Evolutionary conservation across 352 stramenopile genomes (phyloP), one percentile per base, ranked within the genome.

Genomic region (Globisporangium paroecandrum): DNA sequence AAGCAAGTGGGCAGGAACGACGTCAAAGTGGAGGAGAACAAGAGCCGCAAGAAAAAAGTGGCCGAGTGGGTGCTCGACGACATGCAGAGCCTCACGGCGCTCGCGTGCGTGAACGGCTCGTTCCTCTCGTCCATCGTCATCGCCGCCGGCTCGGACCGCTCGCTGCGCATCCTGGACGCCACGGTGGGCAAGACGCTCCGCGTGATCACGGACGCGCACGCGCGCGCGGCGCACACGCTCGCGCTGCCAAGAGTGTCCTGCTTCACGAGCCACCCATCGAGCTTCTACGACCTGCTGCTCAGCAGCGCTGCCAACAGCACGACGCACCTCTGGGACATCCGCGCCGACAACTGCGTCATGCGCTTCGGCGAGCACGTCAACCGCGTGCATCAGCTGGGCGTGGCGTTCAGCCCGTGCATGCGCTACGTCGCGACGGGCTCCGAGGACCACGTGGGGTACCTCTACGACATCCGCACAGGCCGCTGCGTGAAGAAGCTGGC

Each of bases 321-420:
- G 51, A 77, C 84, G 22, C 78, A 93, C 63, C 66, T 97, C 43
- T 97, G 90, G 89, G 89, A 97, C 71, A 84, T 97, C 58, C 84
- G 90, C 65, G 82, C 85, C 27, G 82, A 93, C 70, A 92, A 94
- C 46, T 92, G 85, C 67, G 84, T 94, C 62, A 90, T 95, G 79
- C 85, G 78, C 54, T 94, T 97, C 57, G 71, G 75, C 38, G 85
- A 94, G 64, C 90, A 97, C 69, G 71, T 87, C 20, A 96, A 97
- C 74, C 85, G 87, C 60, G 83, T 93, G 18, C 89, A 97, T 32
- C 66, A 71, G 5, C 61, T 96, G 1, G 83, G 84, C 7, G 69
- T 84, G 38, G 77, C 83, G 15, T 97, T 97, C 66, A 95, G 85
- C 58, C 91, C 90, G 3, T 97, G 91, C 76, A 95, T 96, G 87